Base-by-base conservation (phyloP, 768 basidiomycete species). In the Pulveroboletus sp. region DNA sequence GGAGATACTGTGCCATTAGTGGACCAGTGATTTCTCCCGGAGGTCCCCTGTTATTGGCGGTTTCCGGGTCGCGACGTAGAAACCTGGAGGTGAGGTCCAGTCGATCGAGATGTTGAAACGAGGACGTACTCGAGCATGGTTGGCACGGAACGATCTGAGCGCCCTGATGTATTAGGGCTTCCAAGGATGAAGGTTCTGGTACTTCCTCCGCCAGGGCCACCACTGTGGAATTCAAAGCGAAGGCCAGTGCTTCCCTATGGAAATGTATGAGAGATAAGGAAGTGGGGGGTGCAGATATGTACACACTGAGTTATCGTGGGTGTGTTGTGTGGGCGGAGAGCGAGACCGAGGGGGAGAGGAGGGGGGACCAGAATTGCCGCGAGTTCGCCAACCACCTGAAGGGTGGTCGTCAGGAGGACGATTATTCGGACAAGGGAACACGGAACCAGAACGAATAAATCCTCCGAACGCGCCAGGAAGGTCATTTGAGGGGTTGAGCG, bases 1-100 rank as follows among this genome's bases (percentile, higher is more conserved):
- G 72, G 3, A 90, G 70, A 64, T 89, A 89, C 57, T 87, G 86
- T 0, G 82, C 78, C 81, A 89, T 82, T 23, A 86, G 56, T 6
- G 77, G 73, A 3, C 83, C 83, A 16, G 75, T 73, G 34, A 87
- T 86, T 32, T 68, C 68, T 6, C 64, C 65, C 13, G 67, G 59
- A 3, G 62, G 47, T 20, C 69, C 61, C 26, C 11, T 50, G 44
- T 59, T 58, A 20, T 41, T 44, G 11, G 44, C 19, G 39, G 52
- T 52, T 0, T 54, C 53, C 10, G 51, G 5, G 36, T 53, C 61
- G 27, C 71, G 63, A 53, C 70, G 67, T 30, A 73, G 42, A 52
- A 68, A 76, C 35, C 75, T 77, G 49, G 12, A 32, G 35, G 17
- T 11, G 26, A 51, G 37, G 54, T 29, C 30, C 44, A 16, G 16